phyloP scores from a whole-genome alignment of 108 stramenopile genomes.

The Pseudonitzschia multistriata region DNA sequence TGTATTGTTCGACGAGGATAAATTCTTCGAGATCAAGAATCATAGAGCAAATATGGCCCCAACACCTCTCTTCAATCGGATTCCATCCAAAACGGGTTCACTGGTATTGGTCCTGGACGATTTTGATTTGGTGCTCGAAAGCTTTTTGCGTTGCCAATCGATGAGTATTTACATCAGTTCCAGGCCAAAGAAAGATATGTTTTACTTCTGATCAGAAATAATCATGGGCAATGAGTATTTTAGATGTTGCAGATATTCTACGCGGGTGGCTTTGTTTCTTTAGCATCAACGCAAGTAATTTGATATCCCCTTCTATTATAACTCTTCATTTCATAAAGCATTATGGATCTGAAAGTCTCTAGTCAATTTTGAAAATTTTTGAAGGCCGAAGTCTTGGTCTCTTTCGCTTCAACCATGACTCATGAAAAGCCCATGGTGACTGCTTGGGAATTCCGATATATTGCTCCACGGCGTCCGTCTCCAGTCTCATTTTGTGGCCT shows the following conservation, averaged over 20 bases:
- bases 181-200: slow-evolving; percentile 60
- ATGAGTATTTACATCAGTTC: slow-evolving; percentile 71
- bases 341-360: background rate
- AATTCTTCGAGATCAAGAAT: slow-evolving; percentile 71
- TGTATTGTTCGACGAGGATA: slow-evolving; percentile 83
- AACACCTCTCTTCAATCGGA: slow-evolving; percentile 36
- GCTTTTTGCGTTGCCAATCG: slow-evolving; percentile 79
- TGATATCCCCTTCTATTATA: background rate
- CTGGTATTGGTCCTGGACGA: slow-evolving; percentile 58
- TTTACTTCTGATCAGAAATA: slow-evolving; percentile 24
- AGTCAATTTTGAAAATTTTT: slow-evolving; percentile 8
- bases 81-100: background rate
- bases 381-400: background rate
- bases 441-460: background rate
- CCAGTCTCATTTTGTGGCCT: too few relatives aligned
- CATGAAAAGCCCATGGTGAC: background rate
- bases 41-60: slow-evolving; percentile 38
- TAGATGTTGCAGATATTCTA: background rate
- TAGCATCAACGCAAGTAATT: background rate
- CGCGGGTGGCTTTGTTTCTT: background rate
- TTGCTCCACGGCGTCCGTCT: too few relatives aligned
- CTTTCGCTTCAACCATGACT: background rate
- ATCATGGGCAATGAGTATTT: background rate
- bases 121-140: slow-evolving; percentile 73
- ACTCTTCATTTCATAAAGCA: background rate